Evolutionary conservation across 176 grass and related monocot species (phyloP), one percentile per base, ranked within the genome.

Genomic region (Poa pratensis): DNA sequence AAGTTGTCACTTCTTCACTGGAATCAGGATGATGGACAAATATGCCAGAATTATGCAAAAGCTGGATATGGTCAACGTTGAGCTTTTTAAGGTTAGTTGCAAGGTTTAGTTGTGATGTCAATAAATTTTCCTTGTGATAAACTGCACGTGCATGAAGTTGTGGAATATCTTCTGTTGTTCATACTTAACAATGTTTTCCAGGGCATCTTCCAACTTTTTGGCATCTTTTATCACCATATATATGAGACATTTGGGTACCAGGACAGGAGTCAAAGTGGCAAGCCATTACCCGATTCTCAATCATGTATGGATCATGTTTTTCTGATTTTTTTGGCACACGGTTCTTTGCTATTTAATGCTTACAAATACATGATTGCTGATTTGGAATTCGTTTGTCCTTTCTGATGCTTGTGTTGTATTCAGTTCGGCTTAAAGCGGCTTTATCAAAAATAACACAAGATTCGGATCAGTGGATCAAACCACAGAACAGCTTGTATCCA

Each of bases 41-140:
- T 99, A 99, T 48, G 93, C 96, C 39, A 99, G 96, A 84, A 79
- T 99, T 52, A 99, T 99, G 91, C 96, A 99, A 82, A 99, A 99
- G 82, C 86, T 99, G 84, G 96, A 99, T 65, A 92, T 94, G 62
- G 84, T 99, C 34, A 96, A 96, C 85, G 71, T 99, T 76, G 96
- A 99, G 81, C 92, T 99, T 88, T 99, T 99, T 71, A 99, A 92
- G 93, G 96, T 96, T 77, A 67, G 82, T 43, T 43, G 42, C 42
- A 43, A 43, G 42, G 42, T 43, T 96, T 77, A 67, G 82, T 75
- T 82, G 55, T 48, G 37, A 50, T 22, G 46, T 80, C 46, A 27
- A 59, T 58, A 89, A 46, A 63, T 73, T 76, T 43, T 79, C 58
- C 50, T 59, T 88, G 45, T 78, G 75, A 22, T 77, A 24, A 46